Base-by-base conservation (phyloP, 2,329 filamentous ascomycete species). In the Fusarium pilosicola region DNA sequence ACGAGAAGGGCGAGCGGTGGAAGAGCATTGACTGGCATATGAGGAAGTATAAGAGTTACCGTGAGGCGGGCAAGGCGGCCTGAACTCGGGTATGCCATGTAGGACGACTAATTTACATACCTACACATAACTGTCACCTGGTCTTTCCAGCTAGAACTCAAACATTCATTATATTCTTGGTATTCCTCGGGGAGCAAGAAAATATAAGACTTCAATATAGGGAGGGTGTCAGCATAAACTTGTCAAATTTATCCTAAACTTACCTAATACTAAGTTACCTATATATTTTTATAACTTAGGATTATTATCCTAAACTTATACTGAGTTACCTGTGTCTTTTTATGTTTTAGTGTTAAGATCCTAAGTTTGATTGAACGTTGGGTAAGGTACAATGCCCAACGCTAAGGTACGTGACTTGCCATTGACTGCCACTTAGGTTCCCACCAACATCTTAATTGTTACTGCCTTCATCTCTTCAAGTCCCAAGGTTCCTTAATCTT, bases 1-100 rank as follows among this genome's bases (percentile, higher is more conserved):
- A 51, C 1, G 56, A 59, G 8, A 59, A 51, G 42, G 44, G 26
- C 12, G 34, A 24, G 17, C 42, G 20, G 24, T 51, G 56, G 32
- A 59, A 51, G 20, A 59, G 42, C 34, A 51, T 59, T 7, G 44
- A 32, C 1, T 59, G 56, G 56, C 56, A 59, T 28, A 59, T 51
- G 56, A 51, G 56, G 26, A 59, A 59, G 13, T 49, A 59, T 26
- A 59, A 59, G 56, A 39, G 24, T 59, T 51, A 59, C 34, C 44
- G 44, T 5, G 26, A 51, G 26, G 56, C 13, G n/a, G 34, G 44
- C 8, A 39, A 51, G 9, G 15, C 44, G 20, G 5, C 56, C 17
- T 59, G 15, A 34, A 30, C 9, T 32, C 39, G 56, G 18, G 4
- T 13, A 49, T 49, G 24, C 20, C 5, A 38, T 49, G 42, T 3